phyloP scores from a whole-genome alignment of 78 protist genomes.

The Planoprotostelium fungivorum region DNA sequence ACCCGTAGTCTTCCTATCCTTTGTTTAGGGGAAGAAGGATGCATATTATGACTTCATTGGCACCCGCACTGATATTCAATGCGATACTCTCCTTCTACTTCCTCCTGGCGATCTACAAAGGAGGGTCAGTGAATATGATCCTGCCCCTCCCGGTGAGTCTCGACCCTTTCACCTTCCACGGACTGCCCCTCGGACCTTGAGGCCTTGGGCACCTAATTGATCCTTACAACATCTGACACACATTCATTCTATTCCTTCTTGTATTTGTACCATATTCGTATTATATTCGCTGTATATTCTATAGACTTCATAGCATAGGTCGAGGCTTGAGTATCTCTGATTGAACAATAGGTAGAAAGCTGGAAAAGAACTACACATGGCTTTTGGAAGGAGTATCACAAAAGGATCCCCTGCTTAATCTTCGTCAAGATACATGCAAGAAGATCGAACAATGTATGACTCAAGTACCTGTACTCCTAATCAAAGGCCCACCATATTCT shows the following conservation, averaged over 20 bases:
- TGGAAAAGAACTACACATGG: neutral
- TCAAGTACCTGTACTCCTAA: neutral
- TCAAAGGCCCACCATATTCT: neutral
- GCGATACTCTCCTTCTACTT: neutral
- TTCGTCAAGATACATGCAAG: neutral
- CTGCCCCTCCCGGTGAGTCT: too few species aligned
- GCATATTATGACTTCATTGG: neutral
- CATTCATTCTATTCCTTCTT: neutral
- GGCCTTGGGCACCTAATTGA: too few species aligned
- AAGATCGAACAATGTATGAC: neutral
- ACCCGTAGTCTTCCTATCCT: too few species aligned
- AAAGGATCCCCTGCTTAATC: neutral
- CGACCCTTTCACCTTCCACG: too few species aligned
- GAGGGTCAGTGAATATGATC: neutral
- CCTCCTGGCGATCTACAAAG: neutral
- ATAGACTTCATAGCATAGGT: constrained; percentile 1
- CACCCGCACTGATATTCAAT: neutral
- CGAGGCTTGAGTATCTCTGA: neutral
- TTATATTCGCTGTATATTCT: neutral
- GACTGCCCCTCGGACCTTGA: too few species aligned
- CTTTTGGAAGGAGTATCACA: too few species aligned
- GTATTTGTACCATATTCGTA: neutral
- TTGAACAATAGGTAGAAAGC: constrained; percentile 1
- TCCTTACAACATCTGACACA: neutral
- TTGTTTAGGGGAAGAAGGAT: neutral